A percentile compares a stretch with the other conserved stretches of the same genome.
phyloP scores from a whole-genome alignment of 2,329 filamentous ascomycete genomes.

The Meredithiella fracta region DNA sequence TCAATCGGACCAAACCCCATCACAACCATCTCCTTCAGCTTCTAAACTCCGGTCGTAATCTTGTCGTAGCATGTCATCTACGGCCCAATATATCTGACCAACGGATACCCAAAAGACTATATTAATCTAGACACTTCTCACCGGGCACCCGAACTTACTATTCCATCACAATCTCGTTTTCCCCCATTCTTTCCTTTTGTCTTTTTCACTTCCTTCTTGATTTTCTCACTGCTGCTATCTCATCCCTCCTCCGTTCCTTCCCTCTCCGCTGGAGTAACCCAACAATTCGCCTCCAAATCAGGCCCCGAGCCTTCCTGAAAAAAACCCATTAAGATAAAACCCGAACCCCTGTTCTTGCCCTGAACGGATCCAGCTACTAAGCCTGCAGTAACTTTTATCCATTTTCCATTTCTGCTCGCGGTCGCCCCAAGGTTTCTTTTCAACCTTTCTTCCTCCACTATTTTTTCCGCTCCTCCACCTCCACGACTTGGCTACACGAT shows the following conservation, averaged over 20 bases:
- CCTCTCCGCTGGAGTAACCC: not conserved
- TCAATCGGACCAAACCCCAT: not conserved
- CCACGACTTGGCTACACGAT: not conserved
- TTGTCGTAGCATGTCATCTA: too few relatives aligned
- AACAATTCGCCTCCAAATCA: not conserved
- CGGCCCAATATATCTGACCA: too few relatives aligned
- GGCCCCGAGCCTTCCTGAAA: not conserved
- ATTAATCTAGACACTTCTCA: not conserved
- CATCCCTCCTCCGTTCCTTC: not conserved
- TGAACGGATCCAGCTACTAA: not conserved
- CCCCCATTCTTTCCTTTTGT: not conserved
- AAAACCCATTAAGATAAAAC: not conserved
- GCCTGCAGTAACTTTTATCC: too few relatives aligned
- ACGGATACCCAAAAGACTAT: not conserved
- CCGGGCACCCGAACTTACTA: not conserved
- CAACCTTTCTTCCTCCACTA: slow-evolving; percentile 4
- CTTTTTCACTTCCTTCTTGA: not conserved
- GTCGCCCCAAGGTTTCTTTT: slow-evolving; percentile 5
- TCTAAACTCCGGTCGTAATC: too few relatives aligned
- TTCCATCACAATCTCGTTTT: not conserved
- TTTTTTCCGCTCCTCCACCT: slow-evolving; percentile 1
- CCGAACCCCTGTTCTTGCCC: not conserved
- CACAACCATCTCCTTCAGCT: not conserved
- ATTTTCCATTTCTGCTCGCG: slow-evolving; percentile 9
- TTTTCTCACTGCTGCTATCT: not conserved